phyloP scores from a whole-genome alignment of 2,329 filamentous ascomycete species.

The Fusarium brevicatenulatum region DNA sequence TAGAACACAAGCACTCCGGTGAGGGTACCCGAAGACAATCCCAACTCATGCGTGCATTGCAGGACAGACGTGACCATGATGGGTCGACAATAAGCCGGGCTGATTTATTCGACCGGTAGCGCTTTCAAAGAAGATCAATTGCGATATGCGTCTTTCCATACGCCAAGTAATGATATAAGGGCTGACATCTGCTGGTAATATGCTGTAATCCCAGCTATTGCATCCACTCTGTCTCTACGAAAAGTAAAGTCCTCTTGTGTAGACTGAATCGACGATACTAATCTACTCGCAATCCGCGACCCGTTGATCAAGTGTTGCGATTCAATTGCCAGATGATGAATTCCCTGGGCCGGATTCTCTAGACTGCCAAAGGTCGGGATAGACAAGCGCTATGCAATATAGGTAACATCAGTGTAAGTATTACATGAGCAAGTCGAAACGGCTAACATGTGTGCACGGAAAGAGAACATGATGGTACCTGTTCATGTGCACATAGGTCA shows the following conservation, averaged over 20 bases:
- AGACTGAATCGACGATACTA: not conserved
- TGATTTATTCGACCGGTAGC: not conserved
- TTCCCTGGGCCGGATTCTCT: too few species aligned
- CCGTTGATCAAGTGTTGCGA: too few species aligned
- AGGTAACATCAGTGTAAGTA: too few species aligned
- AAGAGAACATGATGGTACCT: too few species aligned
- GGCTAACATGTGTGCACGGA: too few species aligned
- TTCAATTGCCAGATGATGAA: too few species aligned
- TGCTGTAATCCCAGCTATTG: not conserved
- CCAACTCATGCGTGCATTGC: not conserved
- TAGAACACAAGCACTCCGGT: fast-evolving
- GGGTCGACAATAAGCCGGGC: not conserved
- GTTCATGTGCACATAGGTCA: too few species aligned
- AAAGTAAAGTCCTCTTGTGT: not conserved
- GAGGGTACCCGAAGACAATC: too few species aligned
- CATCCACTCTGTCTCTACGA: not conserved
- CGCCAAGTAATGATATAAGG: not conserved
- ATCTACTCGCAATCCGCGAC: too few species aligned
- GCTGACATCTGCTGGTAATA: not conserved
- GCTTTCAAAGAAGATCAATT: not conserved
- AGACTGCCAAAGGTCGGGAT: too few species aligned
- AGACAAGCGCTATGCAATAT: too few species aligned
- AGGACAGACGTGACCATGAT: not conserved
- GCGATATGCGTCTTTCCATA: not conserved
- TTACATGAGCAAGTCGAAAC: too few species aligned